These are phyloP conservation scores for Citrullus colocynthis DNA, from an alignment of 306 rosid species.

Conservation along the genomic window DNA sequence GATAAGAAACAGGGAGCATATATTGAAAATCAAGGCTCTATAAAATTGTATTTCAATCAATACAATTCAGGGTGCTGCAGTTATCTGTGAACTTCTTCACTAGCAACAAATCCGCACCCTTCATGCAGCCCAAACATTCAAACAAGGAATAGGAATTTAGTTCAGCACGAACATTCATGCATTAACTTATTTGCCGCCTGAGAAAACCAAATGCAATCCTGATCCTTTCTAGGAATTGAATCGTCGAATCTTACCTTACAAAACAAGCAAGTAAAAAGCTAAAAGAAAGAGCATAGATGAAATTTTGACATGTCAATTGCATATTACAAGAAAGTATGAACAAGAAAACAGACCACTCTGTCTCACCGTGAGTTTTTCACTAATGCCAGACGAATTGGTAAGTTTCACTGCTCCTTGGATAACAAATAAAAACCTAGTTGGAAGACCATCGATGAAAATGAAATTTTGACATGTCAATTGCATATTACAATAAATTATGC, in stretches of 20 bases:
- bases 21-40: background rate
- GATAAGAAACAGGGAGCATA: too few relatives aligned
- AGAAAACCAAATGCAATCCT: background rate
- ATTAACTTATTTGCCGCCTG: background rate
- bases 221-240: background rate
- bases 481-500: background rate
- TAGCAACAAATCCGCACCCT: background rate
- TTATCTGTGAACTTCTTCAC: background rate
- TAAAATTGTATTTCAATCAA: background rate
- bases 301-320: background rate
- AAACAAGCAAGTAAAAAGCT: background rate
- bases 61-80: background rate
- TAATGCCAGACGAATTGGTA: constrained; percentile 22
- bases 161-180: background rate
- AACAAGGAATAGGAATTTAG: too few relatives aligned
- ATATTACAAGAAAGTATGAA: background rate
- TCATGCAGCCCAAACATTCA: background rate
- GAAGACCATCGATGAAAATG: constrained; percentile 15
- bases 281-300: background rate
- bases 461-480: constrained; percentile 8
- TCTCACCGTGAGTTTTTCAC: constrained; percentile 42
- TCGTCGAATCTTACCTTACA: background rate
- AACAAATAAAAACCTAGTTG: constrained; percentile 70
- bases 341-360: constrained; percentile 5
- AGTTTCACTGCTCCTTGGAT: constrained; percentile 60